Conservation (phyloP, 257 asterid genomes). For the Nicotiana obtusifolia region DNA sequence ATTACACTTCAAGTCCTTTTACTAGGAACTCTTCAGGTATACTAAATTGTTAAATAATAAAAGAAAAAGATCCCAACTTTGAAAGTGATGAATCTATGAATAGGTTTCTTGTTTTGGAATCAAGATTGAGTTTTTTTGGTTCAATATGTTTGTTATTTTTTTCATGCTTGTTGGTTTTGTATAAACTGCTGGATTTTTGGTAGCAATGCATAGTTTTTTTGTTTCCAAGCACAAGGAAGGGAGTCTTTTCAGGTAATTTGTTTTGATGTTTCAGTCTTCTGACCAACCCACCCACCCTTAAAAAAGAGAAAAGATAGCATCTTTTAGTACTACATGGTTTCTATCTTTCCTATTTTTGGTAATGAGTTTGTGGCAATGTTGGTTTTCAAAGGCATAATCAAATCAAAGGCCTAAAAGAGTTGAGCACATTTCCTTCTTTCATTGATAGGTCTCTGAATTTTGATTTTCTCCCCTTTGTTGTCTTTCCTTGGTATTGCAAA, state of each 20-base stretch:
- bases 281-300: neutral
- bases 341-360: constrained; percentile 1
- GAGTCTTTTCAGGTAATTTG: neutral
- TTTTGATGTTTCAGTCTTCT: neutral
- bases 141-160: neutral
- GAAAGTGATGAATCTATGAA: neutral
- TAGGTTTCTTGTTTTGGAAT: neutral
- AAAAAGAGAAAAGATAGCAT: neutral
- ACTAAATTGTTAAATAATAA: neutral
- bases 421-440: constrained; percentile 9
- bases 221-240: neutral
- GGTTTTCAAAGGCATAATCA: neutral
- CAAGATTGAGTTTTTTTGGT: neutral
- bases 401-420: neutral
- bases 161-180: neutral
- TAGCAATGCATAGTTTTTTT: neutral
- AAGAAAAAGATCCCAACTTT: neutral
- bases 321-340: neutral
- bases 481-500: neutral
- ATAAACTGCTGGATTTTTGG: neutral
- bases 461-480: neutral
- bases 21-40: constrained; percentile 20
- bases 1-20: constrained; percentile 30
- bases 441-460: constrained; percentile 10
- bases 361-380: neutral